Percentiles rank a stretch among this genome's conserved stretches.
Conservation (phyloP, 2,329 filamentous ascomycete species). For the Cytospora paraplurivora region DNA sequence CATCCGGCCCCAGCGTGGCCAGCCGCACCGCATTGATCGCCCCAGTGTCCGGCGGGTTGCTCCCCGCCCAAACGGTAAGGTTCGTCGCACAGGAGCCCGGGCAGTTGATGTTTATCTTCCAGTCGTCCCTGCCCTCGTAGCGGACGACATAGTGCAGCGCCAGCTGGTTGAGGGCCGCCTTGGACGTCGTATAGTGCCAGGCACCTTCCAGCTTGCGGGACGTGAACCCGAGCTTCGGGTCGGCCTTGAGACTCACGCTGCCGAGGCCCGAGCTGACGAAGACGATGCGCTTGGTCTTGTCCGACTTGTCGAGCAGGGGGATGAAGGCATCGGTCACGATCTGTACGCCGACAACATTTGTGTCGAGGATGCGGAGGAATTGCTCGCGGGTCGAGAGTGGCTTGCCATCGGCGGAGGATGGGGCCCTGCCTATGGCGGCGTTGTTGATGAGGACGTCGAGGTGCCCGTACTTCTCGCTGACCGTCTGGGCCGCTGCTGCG, state of each 20-base stretch:
- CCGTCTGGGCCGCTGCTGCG: constrained; percentile 37
- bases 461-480: constrained; percentile 37
- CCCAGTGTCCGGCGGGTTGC: constrained; percentile 29
- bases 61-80: constrained; percentile 30
- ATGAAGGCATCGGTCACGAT: constrained; percentile 38
- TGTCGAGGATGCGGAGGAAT: constrained; percentile 35
- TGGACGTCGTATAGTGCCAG: constrained; percentile 34
- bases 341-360: constrained; percentile 38
- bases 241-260: constrained; percentile 25
- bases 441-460: constrained; percentile 41
- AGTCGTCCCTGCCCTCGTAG: constrained; percentile 32
- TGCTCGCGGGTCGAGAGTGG: constrained; percentile 27
- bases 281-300: constrained; percentile 32
- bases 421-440: constrained; percentile 32
- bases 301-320: constrained; percentile 38
- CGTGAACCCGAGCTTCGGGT: constrained; percentile 16
- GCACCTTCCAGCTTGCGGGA: neutral
- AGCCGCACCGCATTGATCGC: constrained; percentile 33
- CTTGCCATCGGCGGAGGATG: constrained; percentile 21
- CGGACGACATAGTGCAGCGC: constrained; percentile 29
- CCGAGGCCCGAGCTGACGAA: constrained; percentile 34
- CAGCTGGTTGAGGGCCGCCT: constrained; percentile 36
- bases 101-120: constrained; percentile 36
- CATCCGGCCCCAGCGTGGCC: constrained; percentile 33
- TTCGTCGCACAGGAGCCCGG: constrained; percentile 35